Base-by-base conservation (phyloP, 2,329 filamentous ascomycete species). In the Penicillium freii region DNA sequence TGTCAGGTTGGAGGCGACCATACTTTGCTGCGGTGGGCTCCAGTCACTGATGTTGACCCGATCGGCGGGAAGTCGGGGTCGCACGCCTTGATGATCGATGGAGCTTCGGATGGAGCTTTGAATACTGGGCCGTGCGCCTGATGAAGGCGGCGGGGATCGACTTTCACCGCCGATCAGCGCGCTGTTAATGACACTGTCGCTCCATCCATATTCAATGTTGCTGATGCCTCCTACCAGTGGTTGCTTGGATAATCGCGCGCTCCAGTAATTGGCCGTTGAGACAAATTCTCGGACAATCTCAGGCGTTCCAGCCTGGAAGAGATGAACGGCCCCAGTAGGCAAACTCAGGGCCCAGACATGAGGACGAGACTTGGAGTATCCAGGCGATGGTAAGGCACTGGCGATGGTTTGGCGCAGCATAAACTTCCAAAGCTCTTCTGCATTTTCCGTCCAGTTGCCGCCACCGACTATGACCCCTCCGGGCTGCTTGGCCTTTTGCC, bases 171-270 rank as follows among this genome's bases (percentile, higher is more conserved):
- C 86, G 63, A 96, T 84, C 38, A 85, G 79, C 19, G 95, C 91
- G 64, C 90, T 89, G 62, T 85, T 85, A 67, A 97, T 87, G 59
- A 97, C 87, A 21, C 82, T 81, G 40, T 96, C 91, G 65, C 91
- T 90, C 94, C 94, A 99, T 52, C 94, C 94, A 70, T 97, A 97
- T 74, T 99, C 94, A 65, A 97, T 89, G 73, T 97, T 99, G 76
- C 91, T 96, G 66, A 99, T 90, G 56, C 92, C 93, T 56, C 94
- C 94, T 34, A 93, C 85, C 33, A 99, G 80, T 2, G 94, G 94
- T 71, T 97, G 92, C 61, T 96, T 97, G 69, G 92, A 96, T 33
- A 97, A 81, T 51, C 94, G 85, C 2, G 94, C 93, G 69, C 91
- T 94, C 94, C 94, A 99, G 77, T 97, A 99, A 76, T 99, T 99